Evolutionary conservation across 2,329 filamentous ascomycete genomes (phyloP).

Genomic region (Drechslera avenae): DNA sequence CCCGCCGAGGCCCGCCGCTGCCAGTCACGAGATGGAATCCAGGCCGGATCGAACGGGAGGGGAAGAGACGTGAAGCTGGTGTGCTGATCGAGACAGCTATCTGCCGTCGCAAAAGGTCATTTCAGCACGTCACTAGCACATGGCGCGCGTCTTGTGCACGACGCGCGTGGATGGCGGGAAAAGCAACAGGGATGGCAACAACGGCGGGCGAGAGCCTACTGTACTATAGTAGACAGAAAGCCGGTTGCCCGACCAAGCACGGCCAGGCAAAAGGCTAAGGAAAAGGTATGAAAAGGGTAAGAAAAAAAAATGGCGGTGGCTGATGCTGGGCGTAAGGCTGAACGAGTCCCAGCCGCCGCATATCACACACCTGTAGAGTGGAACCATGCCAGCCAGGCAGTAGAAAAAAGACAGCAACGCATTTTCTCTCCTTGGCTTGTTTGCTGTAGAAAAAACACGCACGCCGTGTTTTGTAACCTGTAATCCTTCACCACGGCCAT

Average conservation of each 20-base stretch:
- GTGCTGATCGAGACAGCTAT: not conserved
- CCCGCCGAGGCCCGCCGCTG: not conserved
- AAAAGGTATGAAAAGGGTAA: not conserved
- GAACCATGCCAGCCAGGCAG: constrained; percentile 6
- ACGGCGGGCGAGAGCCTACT: not conserved
- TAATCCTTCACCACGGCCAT: not conserved
- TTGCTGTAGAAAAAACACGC: not conserved
- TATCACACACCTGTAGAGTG: constrained; percentile 5
- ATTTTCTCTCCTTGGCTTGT: not conserved
- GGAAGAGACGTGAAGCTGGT: not conserved
- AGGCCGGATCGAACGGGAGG: not conserved
- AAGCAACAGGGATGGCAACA: too few relatives aligned
- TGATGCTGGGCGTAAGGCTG: constrained; percentile 16
- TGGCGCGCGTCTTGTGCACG: too few relatives aligned
- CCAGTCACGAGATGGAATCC: not conserved
- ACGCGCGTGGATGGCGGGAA: not conserved
- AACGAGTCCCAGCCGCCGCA: constrained; percentile 13
- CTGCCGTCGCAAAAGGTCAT: too few relatives aligned
- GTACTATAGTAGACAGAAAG: too few relatives aligned
- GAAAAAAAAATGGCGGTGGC: constrained; percentile 7
- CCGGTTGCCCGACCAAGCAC: not conserved
- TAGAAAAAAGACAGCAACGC: not conserved
- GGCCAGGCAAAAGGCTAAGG: too few relatives aligned
- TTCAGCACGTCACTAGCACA: not conserved
- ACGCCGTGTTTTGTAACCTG: too few relatives aligned